Base-by-base conservation (phyloP, 2,329 filamentous ascomycete genomes). In the Alternaria ethzedia region DNA sequence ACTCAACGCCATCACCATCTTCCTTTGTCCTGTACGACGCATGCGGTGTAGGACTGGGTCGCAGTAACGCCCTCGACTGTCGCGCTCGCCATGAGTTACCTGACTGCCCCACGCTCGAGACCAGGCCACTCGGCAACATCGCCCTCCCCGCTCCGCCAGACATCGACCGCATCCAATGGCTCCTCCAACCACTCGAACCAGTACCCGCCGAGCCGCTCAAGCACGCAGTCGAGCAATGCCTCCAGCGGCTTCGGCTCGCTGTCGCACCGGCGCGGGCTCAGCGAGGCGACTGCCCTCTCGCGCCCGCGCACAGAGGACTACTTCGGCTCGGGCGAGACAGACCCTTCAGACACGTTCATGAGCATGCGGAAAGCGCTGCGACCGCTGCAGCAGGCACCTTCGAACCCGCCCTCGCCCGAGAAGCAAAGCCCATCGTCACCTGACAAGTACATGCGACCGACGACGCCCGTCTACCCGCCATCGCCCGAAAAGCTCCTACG, bases 291-390 rank as follows among this genome's bases (percentile, higher is more conserved):
- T 63, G 84, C 84, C 46, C 86, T 89, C 75, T 77, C 85, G 70
- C 80, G 84, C 63, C 81, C 86, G 69, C 81, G 81, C 62, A 76
- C 83, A 80, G 79, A 85, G 75, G 82, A 84, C 78, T 83, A 76
- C 78, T 83, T 75, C 49, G 70, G 59, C 13, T 70, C 76, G 9
- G 78, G 80, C 60, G 79, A 82, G 45, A 74, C 77, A 36, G 86
- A 82, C 65, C 84, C 88, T n/a, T 88, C 89, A 32, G 89, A 87
- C 70, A 84, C 90, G 66, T 94, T 93, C 75, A 88, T 87, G 69
- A 90, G 86, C 69, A 87, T 91, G 64, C 90, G 93, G 57, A 91
- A 92, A 74, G 94, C 92, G 21, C 83, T 97, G 64, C 89, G 93
- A 52, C 91, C 79, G 13, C 73, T 78, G 7, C 69, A 75, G 9